Evolutionary conservation across 148 eudicot genomes (phyloP), one percentile per base, ranked within the genome.

Genomic region (Oxyria digyna): DNA sequence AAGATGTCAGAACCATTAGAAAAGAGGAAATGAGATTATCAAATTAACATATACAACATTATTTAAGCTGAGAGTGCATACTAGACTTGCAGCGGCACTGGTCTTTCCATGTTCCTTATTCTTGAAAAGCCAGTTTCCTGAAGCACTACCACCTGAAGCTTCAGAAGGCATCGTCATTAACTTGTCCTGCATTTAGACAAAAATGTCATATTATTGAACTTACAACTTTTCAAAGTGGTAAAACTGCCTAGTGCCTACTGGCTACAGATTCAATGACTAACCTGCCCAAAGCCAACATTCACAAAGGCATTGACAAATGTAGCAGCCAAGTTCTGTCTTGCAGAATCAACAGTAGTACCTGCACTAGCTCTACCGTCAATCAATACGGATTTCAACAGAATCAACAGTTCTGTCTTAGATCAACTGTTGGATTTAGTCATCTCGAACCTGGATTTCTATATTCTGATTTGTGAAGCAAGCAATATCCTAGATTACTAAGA

Each of bases 61-160:
- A n/a, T n/a, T n/a, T n/a, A n/a, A 43, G 33, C 15, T n/a, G 62
- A 65, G 64, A 74, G 6, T 54, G 72, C 83, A 73, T 59, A 94
- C 99, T 96, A 94, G 77, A 80, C 99, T 94, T 46, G 99, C 99
- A 35, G 96, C 96, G 74, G 97, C 99, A 82, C 96, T 94, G 76
- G 87, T 78, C 82, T 91, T 94, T 27, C 97, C 97, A 77, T 94
- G 96, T 70, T 94, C 99, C 81, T 91, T 94, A 76, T 94, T 87
- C 77, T 94, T 94, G 70, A 86, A 94, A 65, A 94, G 91, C 99
- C 99, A 94, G 75, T 85, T 85, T 46, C 89, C 87, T 8, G 92
- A 83, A 64, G 96, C 78, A 62, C 89, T 78, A 45, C 90, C 88
- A 74, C 81, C 81, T 57, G 97, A 76, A 54, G 93, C 71, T 62